Evolutionary conservation across 1,139 yeast genomes (phyloP).

Genomic region (Ashbya aceris): DNA sequence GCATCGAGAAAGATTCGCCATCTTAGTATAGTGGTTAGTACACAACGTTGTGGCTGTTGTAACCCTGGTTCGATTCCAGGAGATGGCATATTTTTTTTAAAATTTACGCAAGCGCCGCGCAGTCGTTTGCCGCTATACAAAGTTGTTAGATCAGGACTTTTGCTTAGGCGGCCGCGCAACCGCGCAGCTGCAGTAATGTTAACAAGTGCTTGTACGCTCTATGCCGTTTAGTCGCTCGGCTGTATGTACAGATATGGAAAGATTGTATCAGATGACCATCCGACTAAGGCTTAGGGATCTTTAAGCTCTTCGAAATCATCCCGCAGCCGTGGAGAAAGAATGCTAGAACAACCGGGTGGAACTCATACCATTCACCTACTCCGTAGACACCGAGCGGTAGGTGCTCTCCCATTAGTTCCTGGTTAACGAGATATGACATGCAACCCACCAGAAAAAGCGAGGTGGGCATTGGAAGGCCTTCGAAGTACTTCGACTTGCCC

Average conservation of each 20-base stretch:
- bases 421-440: conserved; percentile 58
- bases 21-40: too few relatives aligned
- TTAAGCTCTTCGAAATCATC: conserved; percentile 82
- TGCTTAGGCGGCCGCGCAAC: too few relatives aligned
- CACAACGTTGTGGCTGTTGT: too few relatives aligned
- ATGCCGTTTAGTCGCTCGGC: neutral
- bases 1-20: too few relatives aligned
- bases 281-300: conserved; percentile 73
- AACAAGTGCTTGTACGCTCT: too few relatives aligned
- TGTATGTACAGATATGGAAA: neutral
- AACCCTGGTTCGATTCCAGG: too few relatives aligned
- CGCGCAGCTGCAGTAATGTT: too few relatives aligned
- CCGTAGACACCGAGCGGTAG: conserved; percentile 62
- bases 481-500: conserved; percentile 79
- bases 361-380: conserved; percentile 49
- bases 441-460: conserved; percentile 63
- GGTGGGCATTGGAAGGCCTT: conserved; percentile 93
- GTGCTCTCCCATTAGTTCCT: conserved; percentile 34
- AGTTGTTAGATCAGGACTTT: too few relatives aligned
- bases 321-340: conserved; percentile 81
- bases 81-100: too few relatives aligned
- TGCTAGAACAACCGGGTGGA: conserved; percentile 60
- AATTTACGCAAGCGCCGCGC: too few relatives aligned
- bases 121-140: too few relatives aligned
- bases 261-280: neutral